Percentiles rank a stretch among this genome's conserved stretches.
These are phyloP conservation scores for Ascochyta koolunga DNA, from an alignment of 2,329 filamentous ascomycete species.

Conservation along the genomic window DNA sequence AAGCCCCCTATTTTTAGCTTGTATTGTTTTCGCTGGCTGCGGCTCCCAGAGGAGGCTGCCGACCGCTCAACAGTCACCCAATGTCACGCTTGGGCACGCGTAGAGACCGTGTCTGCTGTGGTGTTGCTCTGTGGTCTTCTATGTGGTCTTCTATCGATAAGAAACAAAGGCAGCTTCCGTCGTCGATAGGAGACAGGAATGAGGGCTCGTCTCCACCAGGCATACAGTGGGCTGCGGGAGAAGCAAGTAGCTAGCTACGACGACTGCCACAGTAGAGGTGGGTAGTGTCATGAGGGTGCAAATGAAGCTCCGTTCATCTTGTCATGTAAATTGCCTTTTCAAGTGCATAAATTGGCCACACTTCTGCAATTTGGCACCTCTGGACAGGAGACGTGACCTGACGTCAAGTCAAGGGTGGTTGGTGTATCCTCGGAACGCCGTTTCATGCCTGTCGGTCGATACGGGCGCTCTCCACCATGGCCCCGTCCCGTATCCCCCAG, in stretches of 20 bases:
- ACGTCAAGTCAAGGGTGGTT: slow-evolving; percentile 19
- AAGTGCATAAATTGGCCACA: slow-evolving; percentile 10
- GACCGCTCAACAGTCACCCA: slow-evolving; percentile 4
- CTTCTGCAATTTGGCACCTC: slow-evolving; percentile 6
- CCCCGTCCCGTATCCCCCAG: slow-evolving; percentile 14
- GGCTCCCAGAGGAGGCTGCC: slow-evolving; percentile 3
- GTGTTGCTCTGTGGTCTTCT: neutral
- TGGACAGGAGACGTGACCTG: slow-evolving; percentile 17
- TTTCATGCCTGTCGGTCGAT: slow-evolving; percentile 17
- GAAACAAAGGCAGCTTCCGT: neutral
- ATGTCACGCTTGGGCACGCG: slow-evolving; percentile 6
- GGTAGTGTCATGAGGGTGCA: neutral
- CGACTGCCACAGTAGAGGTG: neutral
- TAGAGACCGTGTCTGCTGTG: slow-evolving; percentile 1
- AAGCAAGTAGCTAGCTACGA: too few relatives aligned
- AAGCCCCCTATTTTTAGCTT: slow-evolving; percentile 30
- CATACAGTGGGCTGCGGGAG: slow-evolving; percentile 3
- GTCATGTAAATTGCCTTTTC: slow-evolving; percentile 14
- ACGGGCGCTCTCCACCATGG: slow-evolving; percentile 10
- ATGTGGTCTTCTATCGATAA: slow-evolving; percentile 9
- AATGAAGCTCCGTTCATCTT: slow-evolving; percentile 15
- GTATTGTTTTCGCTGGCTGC: slow-evolving; percentile 16
- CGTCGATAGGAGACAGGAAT: neutral
- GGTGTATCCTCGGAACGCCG: slow-evolving; percentile 14
- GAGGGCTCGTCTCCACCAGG: slow-evolving; percentile 8